These are phyloP conservation scores for Daldinia eschscholtzii DNA, from an alignment of 2,329 filamentous ascomycete genomes.

Conservation along the genomic window DNA sequence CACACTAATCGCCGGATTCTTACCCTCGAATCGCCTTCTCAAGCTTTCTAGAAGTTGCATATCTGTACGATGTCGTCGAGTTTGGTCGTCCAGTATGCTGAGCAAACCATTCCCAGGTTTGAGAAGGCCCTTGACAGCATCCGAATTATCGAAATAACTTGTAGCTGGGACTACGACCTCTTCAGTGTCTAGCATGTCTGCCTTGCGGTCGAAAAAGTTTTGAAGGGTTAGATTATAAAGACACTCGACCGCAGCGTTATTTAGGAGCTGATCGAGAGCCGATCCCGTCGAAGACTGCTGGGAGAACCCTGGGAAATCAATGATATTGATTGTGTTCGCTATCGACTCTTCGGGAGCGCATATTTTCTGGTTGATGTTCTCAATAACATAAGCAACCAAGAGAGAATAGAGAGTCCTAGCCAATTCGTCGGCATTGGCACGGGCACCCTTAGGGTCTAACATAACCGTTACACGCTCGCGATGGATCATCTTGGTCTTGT, in stretches of 20 bases:
- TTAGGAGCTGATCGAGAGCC: constrained; percentile 89
- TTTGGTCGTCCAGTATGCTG: constrained; percentile 96
- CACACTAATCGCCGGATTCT: constrained; percentile 90
- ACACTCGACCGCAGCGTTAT: constrained; percentile 92
- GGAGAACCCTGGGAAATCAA: constrained; percentile 96
- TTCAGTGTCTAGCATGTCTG: constrained; percentile 92
- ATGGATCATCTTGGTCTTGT: constrained; percentile 96
- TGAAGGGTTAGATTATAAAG: constrained; percentile 94
- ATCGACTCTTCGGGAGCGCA: constrained; percentile 90
- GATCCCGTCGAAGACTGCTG: constrained; percentile 87
- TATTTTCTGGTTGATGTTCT: constrained; percentile 89
- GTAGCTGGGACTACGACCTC: constrained; percentile 91
- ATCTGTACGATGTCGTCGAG: constrained; percentile 87
- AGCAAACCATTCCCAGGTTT: constrained; percentile 94
- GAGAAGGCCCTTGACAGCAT: constrained; percentile 90
- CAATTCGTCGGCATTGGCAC: constrained; percentile 92
- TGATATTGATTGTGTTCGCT: constrained; percentile 91
- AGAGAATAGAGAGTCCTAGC: constrained; percentile 94
- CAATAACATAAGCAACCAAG: constrained; percentile 92
- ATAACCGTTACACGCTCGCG: constrained; percentile 98
- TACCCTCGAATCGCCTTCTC: constrained; percentile 92
- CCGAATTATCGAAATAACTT: constrained; percentile 97
- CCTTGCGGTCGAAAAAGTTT: constrained; percentile 95
- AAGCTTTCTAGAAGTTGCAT: constrained; percentile 91
- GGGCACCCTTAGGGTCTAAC: constrained; percentile 91